A percentile compares a stretch with the other conserved stretches of the same genome.
These are phyloP conservation scores for Leccinum subtestaceum DNA, from an alignment of 768 basidiomycete genomes.

Conservation along the genomic window DNA sequence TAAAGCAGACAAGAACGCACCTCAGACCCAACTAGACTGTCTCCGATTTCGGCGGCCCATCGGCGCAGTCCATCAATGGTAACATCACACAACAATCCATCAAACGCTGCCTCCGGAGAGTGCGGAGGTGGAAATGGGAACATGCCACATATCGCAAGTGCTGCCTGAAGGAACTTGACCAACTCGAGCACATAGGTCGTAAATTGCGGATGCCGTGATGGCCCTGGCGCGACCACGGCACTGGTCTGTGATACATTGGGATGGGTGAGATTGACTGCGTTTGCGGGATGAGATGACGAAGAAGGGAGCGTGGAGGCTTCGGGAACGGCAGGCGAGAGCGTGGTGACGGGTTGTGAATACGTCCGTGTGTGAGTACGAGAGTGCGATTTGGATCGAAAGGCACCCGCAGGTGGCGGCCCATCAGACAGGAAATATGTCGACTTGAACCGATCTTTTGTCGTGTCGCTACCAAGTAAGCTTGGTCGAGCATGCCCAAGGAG, in stretches of 20 bases:
- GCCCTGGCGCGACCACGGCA: conserved; percentile 2
- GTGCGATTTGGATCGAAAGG: conserved; percentile 30
- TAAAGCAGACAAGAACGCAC: conserved; percentile 28
- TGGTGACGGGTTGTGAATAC: conserved; percentile 27
- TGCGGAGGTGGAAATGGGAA: conserved; percentile 36
- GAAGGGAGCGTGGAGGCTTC: conserved; percentile 24
- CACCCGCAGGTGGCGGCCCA: conserved; percentile 17
- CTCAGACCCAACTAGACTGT: conserved; percentile 60
- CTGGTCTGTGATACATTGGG: conserved; percentile 17
- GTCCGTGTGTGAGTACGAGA: conserved; percentile 29
- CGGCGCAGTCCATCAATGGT: conserved; percentile 68
- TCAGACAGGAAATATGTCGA: conserved; percentile 64
- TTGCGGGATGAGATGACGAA: conserved; percentile 22
- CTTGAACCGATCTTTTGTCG: conserved; percentile 78
- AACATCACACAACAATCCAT: conserved; percentile 76
- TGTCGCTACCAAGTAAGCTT: conserved; percentile 47
- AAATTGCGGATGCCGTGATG: conserved; percentile 44
- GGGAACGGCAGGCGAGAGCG: conserved; percentile 22
- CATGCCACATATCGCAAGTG: conserved; percentile 69
- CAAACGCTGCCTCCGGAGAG: conserved; percentile 27
- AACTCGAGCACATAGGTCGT: conserved; percentile 69
- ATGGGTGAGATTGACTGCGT: conserved; percentile 13
- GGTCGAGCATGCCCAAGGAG: conserved; percentile 5
- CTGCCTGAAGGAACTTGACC: conserved; percentile 70
- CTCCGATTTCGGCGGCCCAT: conserved; percentile 69